Evolutionary conservation across 768 basidiomycete genomes (phyloP).

Genomic region (Melanogaster broomeanus): DNA sequence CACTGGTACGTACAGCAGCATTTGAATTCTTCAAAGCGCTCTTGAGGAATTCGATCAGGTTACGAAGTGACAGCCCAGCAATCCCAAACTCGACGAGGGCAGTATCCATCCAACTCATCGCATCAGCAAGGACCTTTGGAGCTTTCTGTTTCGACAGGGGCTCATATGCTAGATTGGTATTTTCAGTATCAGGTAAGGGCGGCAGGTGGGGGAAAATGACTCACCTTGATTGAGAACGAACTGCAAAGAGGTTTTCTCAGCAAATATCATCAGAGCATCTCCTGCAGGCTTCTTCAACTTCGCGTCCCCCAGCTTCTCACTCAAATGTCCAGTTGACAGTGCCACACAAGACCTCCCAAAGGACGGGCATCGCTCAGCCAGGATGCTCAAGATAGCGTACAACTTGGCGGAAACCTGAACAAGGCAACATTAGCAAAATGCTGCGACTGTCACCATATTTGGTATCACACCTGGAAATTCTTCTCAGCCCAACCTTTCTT

Average conservation of each 20-base stretch:
- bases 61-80: conserved; percentile 77
- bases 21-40: conserved; percentile 88
- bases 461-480: conserved; percentile 83
- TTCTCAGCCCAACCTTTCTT: conserved; percentile 99
- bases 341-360: conserved; percentile 88
- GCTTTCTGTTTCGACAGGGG: conserved; percentile 94
- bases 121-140: conserved; percentile 93
- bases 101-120: conserved; percentile 84
- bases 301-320: conserved; percentile 93
- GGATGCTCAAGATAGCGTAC: conserved; percentile 70
- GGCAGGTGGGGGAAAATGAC: conserved; percentile 20
- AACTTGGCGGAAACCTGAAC: conserved; percentile 86
- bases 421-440: conserved; percentile 4
- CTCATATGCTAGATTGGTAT: conserved; percentile 71
- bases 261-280: conserved; percentile 78
- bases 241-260: conserved; percentile 91
- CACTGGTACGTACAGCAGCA: conserved; percentile 88
- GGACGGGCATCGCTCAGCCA: conserved; percentile 78
- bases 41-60: conserved; percentile 91
- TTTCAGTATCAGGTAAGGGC: conserved; percentile 15
- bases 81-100: conserved; percentile 91
- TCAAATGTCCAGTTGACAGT: conserved; percentile 75
- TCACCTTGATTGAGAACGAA: conserved; percentile 92
- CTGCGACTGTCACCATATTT: background rate
- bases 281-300: conserved; percentile 97